A percentile compares a stretch with the other conserved stretches of the same genome.
phyloP scores from a whole-genome alignment of 768 basidiomycete genomes.

The Kondoa subrosea region DNA sequence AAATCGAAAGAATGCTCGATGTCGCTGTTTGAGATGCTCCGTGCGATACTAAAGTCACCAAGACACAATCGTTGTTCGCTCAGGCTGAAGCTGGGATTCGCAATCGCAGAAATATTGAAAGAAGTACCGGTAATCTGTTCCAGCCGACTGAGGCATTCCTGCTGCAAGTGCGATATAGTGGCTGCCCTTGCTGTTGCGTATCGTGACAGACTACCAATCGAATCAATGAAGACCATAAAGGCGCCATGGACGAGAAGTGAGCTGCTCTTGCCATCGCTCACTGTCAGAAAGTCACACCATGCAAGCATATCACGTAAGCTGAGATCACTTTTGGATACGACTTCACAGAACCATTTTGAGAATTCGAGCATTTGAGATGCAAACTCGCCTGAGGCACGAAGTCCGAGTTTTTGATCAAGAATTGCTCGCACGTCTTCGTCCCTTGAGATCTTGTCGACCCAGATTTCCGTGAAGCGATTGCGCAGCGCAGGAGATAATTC shows the following conservation, averaged over 20 bases:
- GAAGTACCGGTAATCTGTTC: too few relatives aligned
- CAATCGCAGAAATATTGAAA: too few relatives aligned
- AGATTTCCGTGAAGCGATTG: conserved; percentile 97
- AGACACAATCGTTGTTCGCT: neutral
- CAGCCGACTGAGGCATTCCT: too few relatives aligned
- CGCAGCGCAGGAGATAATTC: conserved; percentile 90
- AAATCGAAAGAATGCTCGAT: conserved; percentile 66
- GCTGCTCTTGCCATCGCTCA: neutral
- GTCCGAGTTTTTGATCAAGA: conserved; percentile 51
- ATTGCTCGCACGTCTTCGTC: conserved; percentile 61
- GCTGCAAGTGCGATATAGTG: too few relatives aligned
- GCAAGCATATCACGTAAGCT: conserved; percentile 81
- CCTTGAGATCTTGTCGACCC: conserved; percentile 75
- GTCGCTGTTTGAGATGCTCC: too few relatives aligned
- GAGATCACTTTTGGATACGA: conserved; percentile 43
- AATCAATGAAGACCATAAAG: conserved; percentile 78
- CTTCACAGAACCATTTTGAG: conserved; percentile 54
- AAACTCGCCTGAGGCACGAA: conserved; percentile 40
- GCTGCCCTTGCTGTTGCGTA: neutral
- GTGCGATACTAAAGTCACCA: neutral
- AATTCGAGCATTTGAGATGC: conserved; percentile 58
- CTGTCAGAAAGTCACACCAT: conserved; percentile 78
- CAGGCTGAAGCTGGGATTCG: neutral
- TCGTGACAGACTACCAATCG: conserved; percentile 32
- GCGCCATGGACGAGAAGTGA: conserved; percentile 50